Base-by-base conservation (phyloP, 805 yeast species). In the Yueomyces sinensis region DNA sequence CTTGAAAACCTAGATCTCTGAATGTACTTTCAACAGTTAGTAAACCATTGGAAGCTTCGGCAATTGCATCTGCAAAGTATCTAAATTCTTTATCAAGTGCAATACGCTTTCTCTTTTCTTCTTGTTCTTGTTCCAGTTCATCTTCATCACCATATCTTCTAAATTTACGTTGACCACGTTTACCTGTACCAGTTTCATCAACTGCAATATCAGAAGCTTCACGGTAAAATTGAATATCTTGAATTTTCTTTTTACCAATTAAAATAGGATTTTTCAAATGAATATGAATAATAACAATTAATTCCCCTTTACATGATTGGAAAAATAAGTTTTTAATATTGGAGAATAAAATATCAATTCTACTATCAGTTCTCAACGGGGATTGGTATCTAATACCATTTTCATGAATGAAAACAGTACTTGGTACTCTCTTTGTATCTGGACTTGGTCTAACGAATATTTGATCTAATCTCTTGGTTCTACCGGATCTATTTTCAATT, bases 51-150 rank as follows among this genome's bases (percentile, higher is more conserved):
- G 94, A 76, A 0, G 91, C 80, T 43, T 84, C 95, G 13, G 95
- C 77, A 44, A 91, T 87, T 41, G 78, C 72, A 59, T 91, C 96
- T 15, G 89, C 89, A 62, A 86, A 91, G 32, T 70, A 67, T 58
- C 76, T 78, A 62, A 87, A 91, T 59, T 91, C 97, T 57, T 81
- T 83, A 61, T 91, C 95, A 49, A 91, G 71, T 27, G 83, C 72
- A 17, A 82, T 81, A 49, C 94, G 82, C 61, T 95, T 73, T 59
- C 89, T 72, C 63, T 96, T 77, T 62, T 91, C 98, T 58, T 91
- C 97, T 61, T 89, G 96, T 63, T 91, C 98, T 60, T 89, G 96
- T 60, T 91, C 97, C 43, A 91, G 66, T 62, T 91, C 98, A 58
- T 91, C 98, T 58, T 91, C 98, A 56, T 91, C 98, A 32, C 98